phyloP scores from a whole-genome alignment of 2,329 filamentous ascomycete genomes.

The Colletotrichum shisoi region DNA sequence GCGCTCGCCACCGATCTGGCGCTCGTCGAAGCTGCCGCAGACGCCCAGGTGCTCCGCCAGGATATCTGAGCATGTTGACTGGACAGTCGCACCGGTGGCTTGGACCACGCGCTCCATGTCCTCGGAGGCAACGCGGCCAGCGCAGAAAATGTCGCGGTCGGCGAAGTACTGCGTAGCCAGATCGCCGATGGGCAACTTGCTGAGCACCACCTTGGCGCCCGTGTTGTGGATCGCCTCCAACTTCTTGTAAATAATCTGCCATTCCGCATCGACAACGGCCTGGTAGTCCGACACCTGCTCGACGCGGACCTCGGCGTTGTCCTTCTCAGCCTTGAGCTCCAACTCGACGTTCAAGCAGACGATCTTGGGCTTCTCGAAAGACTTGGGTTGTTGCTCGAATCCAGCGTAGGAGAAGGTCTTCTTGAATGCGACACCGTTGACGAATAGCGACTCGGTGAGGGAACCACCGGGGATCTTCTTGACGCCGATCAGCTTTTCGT shows the following conservation, averaged over 20 bases:
- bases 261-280: slow-evolving; percentile 98
- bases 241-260: slow-evolving; percentile 99
- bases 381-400: slow-evolving; percentile 98
- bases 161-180: slow-evolving; percentile 97
- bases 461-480: slow-evolving; percentile 98
- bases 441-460: slow-evolving; percentile 93
- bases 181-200: slow-evolving; percentile 96
- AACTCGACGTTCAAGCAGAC: slow-evolving; percentile 97
- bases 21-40: slow-evolving; percentile 90
- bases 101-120: slow-evolving; percentile 97
- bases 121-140: slow-evolving; percentile 86
- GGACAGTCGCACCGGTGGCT: slow-evolving; percentile 88
- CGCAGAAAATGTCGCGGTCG: slow-evolving; percentile 97
- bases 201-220: slow-evolving; percentile 95
- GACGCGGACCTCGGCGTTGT: slow-evolving; percentile 97
- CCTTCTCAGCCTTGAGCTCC: slow-evolving; percentile 98
- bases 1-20: slow-evolving; percentile 94
- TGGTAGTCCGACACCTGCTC: slow-evolving; percentile 99
- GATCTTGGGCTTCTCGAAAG: slow-evolving; percentile 92
- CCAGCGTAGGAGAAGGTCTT: slow-evolving; percentile 99
- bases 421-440: slow-evolving; percentile 98
- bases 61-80: slow-evolving; percentile 97
- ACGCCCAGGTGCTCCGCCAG: slow-evolving; percentile 86
- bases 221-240: slow-evolving; percentile 93
- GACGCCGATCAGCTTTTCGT: slow-evolving; percentile 96